These are phyloP conservation scores for Pyrenochaeta sp. DNA, from an alignment of 2,329 filamentous ascomycete species.

Conservation along the genomic window DNA sequence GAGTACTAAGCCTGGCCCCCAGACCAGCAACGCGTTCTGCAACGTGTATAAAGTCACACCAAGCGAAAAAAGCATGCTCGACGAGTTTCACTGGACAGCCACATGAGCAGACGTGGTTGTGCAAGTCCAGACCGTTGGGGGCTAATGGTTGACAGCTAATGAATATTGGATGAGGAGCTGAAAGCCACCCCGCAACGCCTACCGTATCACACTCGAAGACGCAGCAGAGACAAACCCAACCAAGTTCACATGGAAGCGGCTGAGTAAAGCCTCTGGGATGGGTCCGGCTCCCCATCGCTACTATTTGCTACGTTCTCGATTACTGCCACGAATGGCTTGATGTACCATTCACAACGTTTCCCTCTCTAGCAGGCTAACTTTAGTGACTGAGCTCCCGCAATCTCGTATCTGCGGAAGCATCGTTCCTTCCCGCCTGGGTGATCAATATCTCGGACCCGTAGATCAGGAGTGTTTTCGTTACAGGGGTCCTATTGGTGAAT, in stretches of 20 bases:
- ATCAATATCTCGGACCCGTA: constrained; percentile 22
- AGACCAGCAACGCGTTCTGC: constrained; percentile 7
- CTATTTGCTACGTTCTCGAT: constrained; percentile 9
- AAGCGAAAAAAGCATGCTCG: constrained; percentile 17
- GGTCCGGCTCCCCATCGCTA: constrained; percentile 7
- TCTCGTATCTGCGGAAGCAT: constrained; percentile 5
- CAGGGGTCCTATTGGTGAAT: constrained; percentile 31
- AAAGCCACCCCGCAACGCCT: constrained; percentile 26
- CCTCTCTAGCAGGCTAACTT: constrained; percentile 11
- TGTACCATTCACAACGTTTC: too few relatives aligned
- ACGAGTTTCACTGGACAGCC: constrained; percentile 2
- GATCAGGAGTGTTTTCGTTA: constrained; percentile 20
- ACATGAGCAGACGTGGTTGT: constrained; percentile 7
- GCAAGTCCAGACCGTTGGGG: constrained; percentile 17
- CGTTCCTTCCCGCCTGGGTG: constrained; percentile 9
- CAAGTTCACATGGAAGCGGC: constrained; percentile 15
- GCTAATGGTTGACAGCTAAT: too few relatives aligned
- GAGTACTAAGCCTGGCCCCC: constrained; percentile 8
- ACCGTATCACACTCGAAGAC: constrained; percentile 23
- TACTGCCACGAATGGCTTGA: too few relatives aligned
- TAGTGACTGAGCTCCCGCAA: constrained; percentile 10
- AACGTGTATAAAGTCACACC: constrained; percentile 18
- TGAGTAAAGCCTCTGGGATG: constrained; percentile 21
- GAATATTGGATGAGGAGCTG: constrained; percentile 15
- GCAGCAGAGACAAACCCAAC: constrained; percentile 17